A percentile compares a stretch with the other conserved stretches of the same genome.
Evolutionary conservation across 768 basidiomycete genomes (phyloP).

Genomic region (Polyporus arcularius): DNA sequence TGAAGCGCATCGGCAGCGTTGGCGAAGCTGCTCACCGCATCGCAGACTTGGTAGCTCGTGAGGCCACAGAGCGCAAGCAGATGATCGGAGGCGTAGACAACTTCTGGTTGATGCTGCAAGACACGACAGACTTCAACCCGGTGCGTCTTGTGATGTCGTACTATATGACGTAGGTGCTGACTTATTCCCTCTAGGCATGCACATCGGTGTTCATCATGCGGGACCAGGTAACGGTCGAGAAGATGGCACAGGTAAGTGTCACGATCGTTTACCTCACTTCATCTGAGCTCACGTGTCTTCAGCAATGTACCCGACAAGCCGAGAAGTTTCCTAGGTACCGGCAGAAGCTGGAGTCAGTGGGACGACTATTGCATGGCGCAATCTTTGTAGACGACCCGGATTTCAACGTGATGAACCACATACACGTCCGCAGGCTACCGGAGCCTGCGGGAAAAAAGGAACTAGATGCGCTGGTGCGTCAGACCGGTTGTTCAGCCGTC

Average conservation of each 20-base stretch:
- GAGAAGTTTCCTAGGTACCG: conserved; percentile 24
- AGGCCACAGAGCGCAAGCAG: conserved; percentile 19
- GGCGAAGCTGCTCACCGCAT: neutral
- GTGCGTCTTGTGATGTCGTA: conserved; percentile 6
- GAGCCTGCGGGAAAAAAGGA: conserved; percentile 25
- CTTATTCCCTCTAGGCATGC: conserved; percentile 9
- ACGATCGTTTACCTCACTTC: too few species aligned
- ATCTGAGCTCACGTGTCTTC: neutral
- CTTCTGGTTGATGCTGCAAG: conserved; percentile 23
- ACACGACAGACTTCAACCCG: conserved; percentile 26
- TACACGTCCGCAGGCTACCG: conserved; percentile 17
- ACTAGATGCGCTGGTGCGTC: conserved; percentile 22
- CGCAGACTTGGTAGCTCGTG: conserved; percentile 16
- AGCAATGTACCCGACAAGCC: conserved; percentile 9
- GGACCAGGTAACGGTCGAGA: conserved; percentile 5
- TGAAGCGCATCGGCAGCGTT: conserved; percentile 10
- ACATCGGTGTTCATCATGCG: conserved; percentile 9
- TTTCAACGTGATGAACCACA: conserved; percentile 21
- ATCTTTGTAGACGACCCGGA: conserved; percentile 26
- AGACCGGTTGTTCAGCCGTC: neutral
- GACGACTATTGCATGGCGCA: conserved; percentile 24
- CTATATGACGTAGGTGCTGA: neutral
- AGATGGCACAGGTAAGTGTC: conserved; percentile 1
- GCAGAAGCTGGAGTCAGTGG: conserved; percentile 19
- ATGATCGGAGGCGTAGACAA: conserved; percentile 28